Base-by-base conservation (phyloP, 345 rosid genomes). In the Dipteronia dyeriana region DNA sequence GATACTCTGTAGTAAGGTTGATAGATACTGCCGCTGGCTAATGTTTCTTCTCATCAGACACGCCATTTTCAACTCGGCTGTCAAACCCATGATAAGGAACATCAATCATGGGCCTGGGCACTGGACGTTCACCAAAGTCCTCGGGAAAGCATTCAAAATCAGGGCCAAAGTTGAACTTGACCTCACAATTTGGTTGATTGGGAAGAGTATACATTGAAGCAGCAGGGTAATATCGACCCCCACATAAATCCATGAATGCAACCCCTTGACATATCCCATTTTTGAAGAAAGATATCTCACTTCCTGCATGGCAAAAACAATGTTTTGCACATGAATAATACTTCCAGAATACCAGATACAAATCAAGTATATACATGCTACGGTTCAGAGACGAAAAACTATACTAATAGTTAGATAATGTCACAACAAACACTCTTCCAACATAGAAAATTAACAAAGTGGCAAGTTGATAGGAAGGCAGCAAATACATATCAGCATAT, bases 161-260 rank as follows among this genome's bases (percentile, higher is more conserved):
- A 5, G 98, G 99, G 56, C 99, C 99, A 70, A 94, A 96, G 86
- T 94, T 94, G 85, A 96, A 96, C 87, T 84, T 92, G 76, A 96
- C 98, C 23, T 72, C 78, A 82, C 98, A 94, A 67, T 91, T 94
- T 73, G 97, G 89, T 83, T 94, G 97, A 79, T 87, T 85, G 9
- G 98, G 98, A 76, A 96, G 98, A 68, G 98, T 94, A 80, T 96
- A 96, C 98, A 94, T 92, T 34, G 99, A 96, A 75, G 99, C 99
- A 84, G 99, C 97, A 56, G 99, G 98, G 84, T 88, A 92, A 81
- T 96, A 94, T 80, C 90, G 93, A 66, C 97, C 97, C 23, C 97
- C 98, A 72, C 70, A 79, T 74, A 94, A 77, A 81, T 96, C 95
- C 82, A 83, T 90, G 88, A 88, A 96, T 66, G 99, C 99, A 82